These are phyloP conservation scores for Diophrys appendiculata DNA, from an alignment of 73 alveolate genomes.

Conservation along the genomic window DNA sequence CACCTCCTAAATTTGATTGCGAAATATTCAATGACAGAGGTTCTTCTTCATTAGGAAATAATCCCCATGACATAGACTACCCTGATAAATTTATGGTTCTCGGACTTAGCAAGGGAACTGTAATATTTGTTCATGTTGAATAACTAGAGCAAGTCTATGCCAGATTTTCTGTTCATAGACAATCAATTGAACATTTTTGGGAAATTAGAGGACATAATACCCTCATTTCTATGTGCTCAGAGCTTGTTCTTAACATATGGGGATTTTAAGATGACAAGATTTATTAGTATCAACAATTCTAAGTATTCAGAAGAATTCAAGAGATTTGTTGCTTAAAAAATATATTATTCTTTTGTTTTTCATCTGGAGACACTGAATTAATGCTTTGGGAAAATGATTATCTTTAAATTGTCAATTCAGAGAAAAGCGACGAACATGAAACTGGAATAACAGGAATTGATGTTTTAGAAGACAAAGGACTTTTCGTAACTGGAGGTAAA, in stretches of 20 bases:
- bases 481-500: constrained; percentile 57
- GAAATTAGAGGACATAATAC: constrained; percentile 26
- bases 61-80: background rate
- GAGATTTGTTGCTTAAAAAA: constrained; percentile 13
- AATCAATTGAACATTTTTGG: constrained; percentile 18
- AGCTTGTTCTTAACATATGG: constrained; percentile 55
- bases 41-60: background rate
- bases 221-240: constrained; percentile 46
- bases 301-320: constrained; percentile 26
- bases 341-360: constrained; percentile 33
- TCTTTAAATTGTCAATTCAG: constrained; percentile 35
- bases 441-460: constrained; percentile 34
- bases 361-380: constrained; percentile 59
- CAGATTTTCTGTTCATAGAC: constrained; percentile 58
- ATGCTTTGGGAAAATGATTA: constrained; percentile 52
- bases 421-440: constrained; percentile 58
- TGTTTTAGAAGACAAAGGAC: constrained; percentile 1
- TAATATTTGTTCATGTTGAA: constrained; percentile 56
- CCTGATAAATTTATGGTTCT: constrained; percentile 43
- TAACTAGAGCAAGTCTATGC: constrained; percentile 52
- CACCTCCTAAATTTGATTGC: constrained; percentile 64
- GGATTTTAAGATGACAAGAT: constrained; percentile 44
- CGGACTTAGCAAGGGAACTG: constrained; percentile 63
- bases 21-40: constrained; percentile 52
- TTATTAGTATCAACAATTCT: constrained; percentile 18